These are phyloP conservation scores for Vigna unguiculata DNA, from an alignment of 306 rosid species.

Conservation along the genomic window DNA sequence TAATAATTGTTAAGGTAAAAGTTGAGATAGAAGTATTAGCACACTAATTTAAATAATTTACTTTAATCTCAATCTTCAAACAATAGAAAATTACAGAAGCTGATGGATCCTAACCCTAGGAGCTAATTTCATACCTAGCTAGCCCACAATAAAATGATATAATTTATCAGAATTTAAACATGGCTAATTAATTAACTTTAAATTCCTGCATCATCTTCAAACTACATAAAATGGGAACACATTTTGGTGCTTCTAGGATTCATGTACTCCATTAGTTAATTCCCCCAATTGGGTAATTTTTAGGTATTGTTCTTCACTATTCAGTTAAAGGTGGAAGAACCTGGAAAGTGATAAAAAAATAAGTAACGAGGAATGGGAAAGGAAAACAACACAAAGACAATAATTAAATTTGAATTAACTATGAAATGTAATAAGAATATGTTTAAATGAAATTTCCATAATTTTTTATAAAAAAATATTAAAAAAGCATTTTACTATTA, in stretches of 20 bases:
- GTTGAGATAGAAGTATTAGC: not conserved
- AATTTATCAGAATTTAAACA: not conserved
- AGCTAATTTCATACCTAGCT: not conserved
- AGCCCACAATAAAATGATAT: not conserved
- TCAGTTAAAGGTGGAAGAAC: conserved; percentile 39
- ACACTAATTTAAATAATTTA: not conserved
- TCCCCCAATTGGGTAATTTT: not conserved
- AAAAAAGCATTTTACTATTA: too few relatives aligned
- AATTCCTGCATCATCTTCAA: not conserved
- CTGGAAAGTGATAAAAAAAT: conserved; percentile 12
- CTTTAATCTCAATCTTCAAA: not conserved
- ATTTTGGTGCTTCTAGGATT: conserved; percentile 27
- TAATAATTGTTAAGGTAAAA: not conserved
- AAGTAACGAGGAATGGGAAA: not conserved
- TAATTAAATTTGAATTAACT: not conserved
- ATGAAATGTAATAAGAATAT: not conserved
- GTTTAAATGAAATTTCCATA: not conserved
- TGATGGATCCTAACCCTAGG: not conserved
- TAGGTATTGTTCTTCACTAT: not conserved
- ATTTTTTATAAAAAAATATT: too few relatives aligned
- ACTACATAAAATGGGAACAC: not conserved
- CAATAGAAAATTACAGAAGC: conserved; percentile 18
- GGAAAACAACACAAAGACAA: not conserved
- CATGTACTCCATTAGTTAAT: conserved; percentile 9
- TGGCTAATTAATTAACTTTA: not conserved